These are phyloP conservation scores for Paraurostyla sp. DNA, from an alignment of 73 alveolate genomes.

Conservation along the genomic window DNA sequence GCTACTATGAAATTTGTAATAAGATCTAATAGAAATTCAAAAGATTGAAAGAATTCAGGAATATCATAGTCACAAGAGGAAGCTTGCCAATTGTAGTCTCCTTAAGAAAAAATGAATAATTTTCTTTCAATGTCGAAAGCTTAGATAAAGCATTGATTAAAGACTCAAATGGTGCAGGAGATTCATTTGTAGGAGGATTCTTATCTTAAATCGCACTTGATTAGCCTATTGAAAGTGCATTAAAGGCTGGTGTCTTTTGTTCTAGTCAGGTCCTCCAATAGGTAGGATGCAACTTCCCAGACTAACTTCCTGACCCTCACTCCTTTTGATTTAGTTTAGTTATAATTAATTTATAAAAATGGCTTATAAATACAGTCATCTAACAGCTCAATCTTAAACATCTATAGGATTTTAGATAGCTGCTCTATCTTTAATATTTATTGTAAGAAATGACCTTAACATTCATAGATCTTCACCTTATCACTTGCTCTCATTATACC, in stretches of 20 bases:
- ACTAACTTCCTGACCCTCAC: slow-evolving; percentile 10
- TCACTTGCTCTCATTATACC: background rate
- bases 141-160: background rate
- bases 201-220: slow-evolving; percentile 68
- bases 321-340: background rate
- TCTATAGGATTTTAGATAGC: background rate
- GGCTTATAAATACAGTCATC: background rate
- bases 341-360: background rate
- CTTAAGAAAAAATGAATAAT: background rate
- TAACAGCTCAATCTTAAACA: background rate
- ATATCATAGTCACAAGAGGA: slow-evolving; percentile 42
- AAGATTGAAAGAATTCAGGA: background rate
- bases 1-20: slow-evolving; percentile 21
- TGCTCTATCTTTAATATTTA: background rate
- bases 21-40: background rate
- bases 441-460: background rate
- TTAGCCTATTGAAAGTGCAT: slow-evolving; percentile 54
- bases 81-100: background rate
- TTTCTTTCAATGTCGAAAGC: background rate
- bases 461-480: background rate
- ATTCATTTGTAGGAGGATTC: slow-evolving; percentile 94
- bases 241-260: slow-evolving; percentile 59
- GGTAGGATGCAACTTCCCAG: slow-evolving; percentile 69
- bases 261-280: slow-evolving; percentile 44
- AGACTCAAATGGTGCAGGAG: slow-evolving; percentile 63